These are phyloP conservation scores for Pogostemon cablin DNA, from an alignment of 257 asterid species.

Conservation along the genomic window DNA sequence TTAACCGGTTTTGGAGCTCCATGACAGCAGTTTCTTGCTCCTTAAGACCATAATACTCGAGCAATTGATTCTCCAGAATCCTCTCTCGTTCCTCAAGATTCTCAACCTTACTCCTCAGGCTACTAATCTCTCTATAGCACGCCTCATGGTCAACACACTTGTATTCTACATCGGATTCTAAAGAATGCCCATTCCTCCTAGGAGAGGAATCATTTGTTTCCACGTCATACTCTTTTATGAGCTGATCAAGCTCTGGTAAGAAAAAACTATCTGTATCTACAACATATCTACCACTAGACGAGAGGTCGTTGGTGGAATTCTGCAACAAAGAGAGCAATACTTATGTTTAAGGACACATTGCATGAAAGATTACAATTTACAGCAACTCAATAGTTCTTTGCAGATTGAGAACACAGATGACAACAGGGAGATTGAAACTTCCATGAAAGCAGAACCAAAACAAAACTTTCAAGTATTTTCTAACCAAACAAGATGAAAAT, in stretches of 20 bases:
- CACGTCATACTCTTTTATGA: constrained; percentile 44
- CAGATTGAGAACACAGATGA: not conserved
- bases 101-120: constrained; percentile 54
- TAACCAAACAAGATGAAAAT: constrained; percentile 7
- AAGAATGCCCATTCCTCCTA: constrained; percentile 25
- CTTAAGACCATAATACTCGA: constrained; percentile 85
- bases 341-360: not conserved
- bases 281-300: constrained; percentile 41
- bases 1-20: constrained; percentile 79
- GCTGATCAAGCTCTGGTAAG: constrained; percentile 56
- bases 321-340: constrained; percentile 34
- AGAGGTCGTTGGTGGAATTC: constrained; percentile 35
- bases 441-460: not conserved
- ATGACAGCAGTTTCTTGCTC: constrained; percentile 76
- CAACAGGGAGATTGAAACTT: constrained; percentile 11
- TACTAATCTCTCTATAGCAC: constrained; percentile 52
- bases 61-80: constrained; percentile 65
- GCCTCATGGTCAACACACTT: constrained; percentile 39
- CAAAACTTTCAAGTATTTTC: not conserved
- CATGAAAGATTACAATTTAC: not conserved
- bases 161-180: constrained; percentile 30
- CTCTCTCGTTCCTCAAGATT: constrained; percentile 72
- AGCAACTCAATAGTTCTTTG: not conserved
- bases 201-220: constrained; percentile 36
- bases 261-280: constrained; percentile 50